Evolutionary conservation across 2,329 filamentous ascomycete species (phyloP).

Genomic region (Pezicula neosporulosa): DNA sequence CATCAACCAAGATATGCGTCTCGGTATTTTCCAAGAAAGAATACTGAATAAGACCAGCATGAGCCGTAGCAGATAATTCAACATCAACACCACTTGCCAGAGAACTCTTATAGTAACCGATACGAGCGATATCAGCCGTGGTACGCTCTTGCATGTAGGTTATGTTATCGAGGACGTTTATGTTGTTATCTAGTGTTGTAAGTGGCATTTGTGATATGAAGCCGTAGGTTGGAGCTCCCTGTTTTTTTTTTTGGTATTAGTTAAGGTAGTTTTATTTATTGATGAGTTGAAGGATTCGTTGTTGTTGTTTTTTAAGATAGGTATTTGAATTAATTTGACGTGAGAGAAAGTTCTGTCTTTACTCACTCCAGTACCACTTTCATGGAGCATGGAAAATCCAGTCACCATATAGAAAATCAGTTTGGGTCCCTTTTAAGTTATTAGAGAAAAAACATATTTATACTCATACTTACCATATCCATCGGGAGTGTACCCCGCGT

Average conservation of each 20-base stretch:
- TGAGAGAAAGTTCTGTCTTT: too few species aligned
- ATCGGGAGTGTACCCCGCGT: conserved; percentile 36
- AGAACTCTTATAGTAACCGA: conserved; percentile 51
- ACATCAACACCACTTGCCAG: conserved; percentile 45
- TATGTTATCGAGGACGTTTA: conserved; percentile 44
- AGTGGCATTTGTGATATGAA: conserved; percentile 47
- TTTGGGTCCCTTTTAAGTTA: too few species aligned
- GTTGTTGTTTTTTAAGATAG: too few species aligned
- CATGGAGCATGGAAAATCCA: conserved; percentile 50
- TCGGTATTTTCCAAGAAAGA: conserved; percentile 35
- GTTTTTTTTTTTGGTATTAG: too few species aligned
- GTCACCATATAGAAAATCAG: conserved; percentile 29
- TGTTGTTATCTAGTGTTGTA: conserved; percentile 32
- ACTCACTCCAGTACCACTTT: conserved; percentile 45
- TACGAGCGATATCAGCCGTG: conserved; percentile 37
- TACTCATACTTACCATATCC: conserved; percentile 28
- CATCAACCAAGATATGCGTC: conserved; percentile 40
- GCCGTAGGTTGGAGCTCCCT: conserved; percentile 54
- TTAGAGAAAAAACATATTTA: too few species aligned
- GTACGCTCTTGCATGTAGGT: conserved; percentile 41
- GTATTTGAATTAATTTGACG: too few species aligned
- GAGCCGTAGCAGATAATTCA: conserved; percentile 44
- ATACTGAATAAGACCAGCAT: conserved; percentile 50
- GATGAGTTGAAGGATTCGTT: too few species aligned
- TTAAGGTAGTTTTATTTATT: too few species aligned